Evolutionary conservation across 1,139 yeast species (phyloP).

Genomic region (Yamadazyma songkhlaensis): DNA sequence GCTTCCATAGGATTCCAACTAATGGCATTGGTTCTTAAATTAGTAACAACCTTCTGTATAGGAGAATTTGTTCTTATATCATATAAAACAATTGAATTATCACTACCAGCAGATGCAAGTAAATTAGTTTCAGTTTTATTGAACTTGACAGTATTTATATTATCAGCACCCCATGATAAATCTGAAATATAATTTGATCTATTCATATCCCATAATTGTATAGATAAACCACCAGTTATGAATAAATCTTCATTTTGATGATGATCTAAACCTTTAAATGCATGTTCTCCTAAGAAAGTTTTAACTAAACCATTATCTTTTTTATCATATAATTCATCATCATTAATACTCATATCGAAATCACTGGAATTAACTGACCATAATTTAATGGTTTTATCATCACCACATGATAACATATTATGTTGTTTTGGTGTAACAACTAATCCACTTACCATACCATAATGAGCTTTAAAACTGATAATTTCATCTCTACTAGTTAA

Average conservation of each 20-base stretch:
- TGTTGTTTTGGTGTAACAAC: constrained; percentile 70
- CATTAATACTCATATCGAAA: constrained; percentile 30
- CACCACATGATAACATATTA: constrained; percentile 77
- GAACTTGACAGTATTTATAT: constrained; percentile 76
- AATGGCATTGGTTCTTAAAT: constrained; percentile 79
- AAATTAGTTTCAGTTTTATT: constrained; percentile 89
- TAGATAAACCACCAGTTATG: constrained; percentile 89
- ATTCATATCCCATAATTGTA: constrained; percentile 86
- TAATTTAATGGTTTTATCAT: constrained; percentile 82
- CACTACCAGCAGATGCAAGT: constrained; percentile 89
- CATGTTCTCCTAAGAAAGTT: constrained; percentile 80
- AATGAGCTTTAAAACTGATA: constrained; percentile 82
- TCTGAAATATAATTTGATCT: constrained; percentile 75
- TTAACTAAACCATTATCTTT: constrained; percentile 54
- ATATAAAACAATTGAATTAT: constrained; percentile 84
- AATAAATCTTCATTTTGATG: constrained; percentile 72
- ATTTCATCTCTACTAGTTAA: constrained; percentile 69
- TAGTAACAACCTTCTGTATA: constrained; percentile 82
- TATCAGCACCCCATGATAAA: constrained; percentile 96
- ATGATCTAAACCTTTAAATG: constrained; percentile 84
- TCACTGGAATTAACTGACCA: constrained; percentile 61
- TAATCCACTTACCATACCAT: constrained; percentile 86
- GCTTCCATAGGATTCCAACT: constrained; percentile 99
- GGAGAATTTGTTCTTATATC: constrained; percentile 93
- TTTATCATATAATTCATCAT: constrained; percentile 30